Conservation (phyloP, 2,329 filamentous ascomycete species). For the Diaporthe caulivora region DNA sequence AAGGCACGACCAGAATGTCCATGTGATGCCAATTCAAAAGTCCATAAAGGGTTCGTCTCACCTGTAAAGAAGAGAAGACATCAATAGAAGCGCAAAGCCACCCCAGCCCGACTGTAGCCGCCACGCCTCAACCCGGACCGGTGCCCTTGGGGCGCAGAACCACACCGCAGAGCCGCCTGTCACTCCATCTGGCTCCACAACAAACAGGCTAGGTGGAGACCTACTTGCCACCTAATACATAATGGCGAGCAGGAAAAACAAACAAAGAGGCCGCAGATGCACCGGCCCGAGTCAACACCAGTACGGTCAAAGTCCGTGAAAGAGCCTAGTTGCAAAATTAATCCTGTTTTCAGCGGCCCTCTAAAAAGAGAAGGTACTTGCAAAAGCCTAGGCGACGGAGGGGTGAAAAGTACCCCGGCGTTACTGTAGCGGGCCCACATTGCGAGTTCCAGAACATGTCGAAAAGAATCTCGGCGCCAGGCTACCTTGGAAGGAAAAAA, state of each 20-base stretch:
- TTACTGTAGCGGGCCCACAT: not conserved
- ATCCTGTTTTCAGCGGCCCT: not conserved
- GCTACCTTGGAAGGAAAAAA: not conserved
- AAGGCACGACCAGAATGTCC: not conserved
- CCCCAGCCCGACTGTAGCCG: constrained; percentile 16
- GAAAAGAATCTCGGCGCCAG: not conserved
- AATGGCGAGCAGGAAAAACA: not conserved
- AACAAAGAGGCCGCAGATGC: not conserved
- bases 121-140: constrained; percentile 13
- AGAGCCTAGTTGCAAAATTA: not conserved
- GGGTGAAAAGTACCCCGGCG: not conserved
- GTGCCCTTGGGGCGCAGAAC: not conserved
- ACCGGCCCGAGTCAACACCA: constrained; percentile 31
- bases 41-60: not conserved
- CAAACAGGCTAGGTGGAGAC: not conserved
- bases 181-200: not conserved
- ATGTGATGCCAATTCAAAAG: not conserved
- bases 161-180: not conserved
- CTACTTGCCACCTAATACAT: not conserved
- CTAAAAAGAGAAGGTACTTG: not conserved
- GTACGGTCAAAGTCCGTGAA: not conserved
- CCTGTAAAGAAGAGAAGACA: not conserved
- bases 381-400: not conserved
- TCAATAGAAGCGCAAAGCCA: not conserved
- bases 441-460: constrained; percentile 30